Base-by-base conservation (phyloP, 345 rosid genomes). In the Eucalyptus paniculata region DNA sequence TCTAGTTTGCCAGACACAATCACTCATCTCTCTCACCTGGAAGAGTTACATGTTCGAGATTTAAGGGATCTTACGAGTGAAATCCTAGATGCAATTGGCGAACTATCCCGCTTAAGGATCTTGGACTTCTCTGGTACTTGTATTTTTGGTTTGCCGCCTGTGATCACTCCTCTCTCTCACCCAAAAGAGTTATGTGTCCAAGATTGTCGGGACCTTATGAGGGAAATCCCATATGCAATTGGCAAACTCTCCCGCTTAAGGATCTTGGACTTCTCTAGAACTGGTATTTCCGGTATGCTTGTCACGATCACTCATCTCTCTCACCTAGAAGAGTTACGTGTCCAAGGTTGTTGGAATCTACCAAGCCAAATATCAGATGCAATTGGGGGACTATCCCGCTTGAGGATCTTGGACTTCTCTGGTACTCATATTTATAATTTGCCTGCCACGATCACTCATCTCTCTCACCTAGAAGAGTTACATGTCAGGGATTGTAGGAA, bases 171-270 rank as follows among this genome's bases (percentile, higher is more conserved):
- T 50, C 51, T 50, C 51, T 15, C 51, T 50, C 16, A 49, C 51
- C 18, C 5, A 15, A 18, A 18, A 51, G 56, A 51, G 8, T 51
- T 51, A 51, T 23, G 0, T 51, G 9, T 51, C 8, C 9, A 0
- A 0, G 51, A 0, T 50, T 50, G 51, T 10, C 0, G 2, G 9
- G 1, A 3, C 10, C 3, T 10, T 10, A 10, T 1, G 4, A 3
- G 49, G 0, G 0, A 10, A 47, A 10, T 10, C 4, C 18, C 1
- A 15, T 1, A 50, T 5, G 7, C 53, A 50, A 50, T 15, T 50
- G 6, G 53, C 0, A 0, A 0, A 50, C 18, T 50, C 15, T 50
- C 53, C 3, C 1, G 0, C 53, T 50, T 50, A 3, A 50, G 18
- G 18, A 50, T 50, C 53, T 50, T 50, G 18, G 53, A 50, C 18